Percentiles rank a stretch among this genome's conserved stretches.
These are phyloP conservation scores for Pseudonitzschia delicatissima DNA, from an alignment of 108 stramenopile species.

Conservation along the genomic window DNA sequence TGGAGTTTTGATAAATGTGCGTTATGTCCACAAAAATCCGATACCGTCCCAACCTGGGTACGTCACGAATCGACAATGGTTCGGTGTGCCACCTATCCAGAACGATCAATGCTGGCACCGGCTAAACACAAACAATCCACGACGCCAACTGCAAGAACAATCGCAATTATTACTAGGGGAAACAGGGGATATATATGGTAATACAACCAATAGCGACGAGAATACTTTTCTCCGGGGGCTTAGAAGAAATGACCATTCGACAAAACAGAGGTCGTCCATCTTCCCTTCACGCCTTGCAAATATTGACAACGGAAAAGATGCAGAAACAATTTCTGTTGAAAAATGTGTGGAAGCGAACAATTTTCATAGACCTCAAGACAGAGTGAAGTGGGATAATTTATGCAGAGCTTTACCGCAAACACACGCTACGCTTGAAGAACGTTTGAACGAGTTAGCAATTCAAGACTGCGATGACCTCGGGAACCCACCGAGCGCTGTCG, in stretches of 20 bases:
- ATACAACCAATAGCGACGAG: not conserved
- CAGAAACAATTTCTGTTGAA: too few relatives aligned
- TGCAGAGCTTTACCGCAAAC: too few relatives aligned
- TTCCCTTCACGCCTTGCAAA: constrained; percentile 15
- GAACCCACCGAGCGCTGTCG: not conserved
- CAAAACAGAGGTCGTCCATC: constrained; percentile 13
- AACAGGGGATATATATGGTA: not conserved
- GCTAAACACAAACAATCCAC: too few relatives aligned
- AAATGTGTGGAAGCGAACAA: constrained; percentile 10
- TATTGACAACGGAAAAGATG: constrained; percentile 3
- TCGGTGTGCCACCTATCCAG: too few relatives aligned
- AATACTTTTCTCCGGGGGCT: not conserved
- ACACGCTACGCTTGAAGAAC: not conserved
- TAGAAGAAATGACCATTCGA: constrained; percentile 7
- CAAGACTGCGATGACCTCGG: not conserved
- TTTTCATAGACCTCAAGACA: constrained; percentile 8
- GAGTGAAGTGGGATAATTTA: too few relatives aligned
- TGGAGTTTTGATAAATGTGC: too few relatives aligned
- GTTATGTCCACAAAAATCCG: too few relatives aligned
- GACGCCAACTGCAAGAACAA: not conserved
- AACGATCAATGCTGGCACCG: too few relatives aligned
- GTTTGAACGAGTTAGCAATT: not conserved
- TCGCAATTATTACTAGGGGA: not conserved
- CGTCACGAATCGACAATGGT: too few relatives aligned
- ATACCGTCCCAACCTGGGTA: too few relatives aligned